Base-by-base conservation (phyloP, 164 flowering plant genomes). In the Macadamia tetraphylla region DNA sequence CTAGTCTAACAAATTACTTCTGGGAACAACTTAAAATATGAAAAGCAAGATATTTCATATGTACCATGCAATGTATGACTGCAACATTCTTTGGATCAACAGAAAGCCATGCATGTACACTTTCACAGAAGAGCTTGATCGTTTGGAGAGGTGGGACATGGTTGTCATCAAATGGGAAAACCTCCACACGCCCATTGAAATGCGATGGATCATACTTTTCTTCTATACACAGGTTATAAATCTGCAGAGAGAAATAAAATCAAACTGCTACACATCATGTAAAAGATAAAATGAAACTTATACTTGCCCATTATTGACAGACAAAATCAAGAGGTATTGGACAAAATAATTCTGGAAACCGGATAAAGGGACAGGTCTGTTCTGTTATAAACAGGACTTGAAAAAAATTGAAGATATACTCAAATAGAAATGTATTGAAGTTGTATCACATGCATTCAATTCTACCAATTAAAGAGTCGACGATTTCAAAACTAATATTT, bases 61-160 rank as follows among this genome's bases (percentile, higher is more conserved):
- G n/a, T 80, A 89, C 97, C 97, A 88, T 92, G 87, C 97, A 90
- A 68, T 89, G 97, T 46, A 90, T 68, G 56, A 86, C 97, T 1
- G 85, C 91, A 62, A 90, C 80, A 44, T 89, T 88, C 63, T 80
- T 78, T 12, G 90, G 86, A 74, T 92, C 85, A 18, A 23, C 11
- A 44, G 90, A 78, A 55, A 88, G 84, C 97, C 97, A 92, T 60
- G 89, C 74, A 62, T 84, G 67, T 35, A 92, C 91, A 75, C 83
- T 89, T 73, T 88, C 89, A 70, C 97, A 90, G 71, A 92, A 86
- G n/a, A 77, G 71, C 77, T 92, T 86, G 64, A 92, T 76, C 88
- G 84, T 80, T 8, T 76, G 49, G 7, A 92, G 84, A 58, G 89
- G 73, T 17, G 96, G 96, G 53, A 92, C 94, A 68, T 89, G 94